These are phyloP conservation scores for Pyricularia sp. DNA, from an alignment of 2,329 filamentous ascomycete genomes.

Conservation along the genomic window DNA sequence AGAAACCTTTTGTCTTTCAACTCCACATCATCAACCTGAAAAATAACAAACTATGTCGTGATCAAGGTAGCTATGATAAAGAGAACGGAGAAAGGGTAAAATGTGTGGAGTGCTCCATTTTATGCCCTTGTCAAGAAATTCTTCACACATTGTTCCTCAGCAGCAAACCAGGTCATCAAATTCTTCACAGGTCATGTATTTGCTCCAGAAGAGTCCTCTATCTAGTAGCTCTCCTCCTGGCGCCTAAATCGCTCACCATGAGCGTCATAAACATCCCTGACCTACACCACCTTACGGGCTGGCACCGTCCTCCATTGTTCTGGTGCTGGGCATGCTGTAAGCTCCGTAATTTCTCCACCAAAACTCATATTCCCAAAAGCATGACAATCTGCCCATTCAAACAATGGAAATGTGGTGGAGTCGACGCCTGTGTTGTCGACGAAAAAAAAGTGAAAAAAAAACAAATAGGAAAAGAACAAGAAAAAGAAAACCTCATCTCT, in stretches of 20 bases:
- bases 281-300: background rate
- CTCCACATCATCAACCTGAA: too few species aligned
- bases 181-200: background rate
- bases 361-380: background rate
- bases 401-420: background rate
- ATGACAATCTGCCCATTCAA: background rate
- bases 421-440: background rate
- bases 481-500: background rate
- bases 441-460: background rate
- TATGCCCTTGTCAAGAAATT: background rate
- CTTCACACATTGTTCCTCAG: background rate
- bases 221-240: background rate
- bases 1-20: too few species aligned
- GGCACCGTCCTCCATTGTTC: background rate
- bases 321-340: background rate
- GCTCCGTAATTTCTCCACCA: background rate
- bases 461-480: background rate
- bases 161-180: background rate
- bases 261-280: background rate
- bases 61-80: background rate
- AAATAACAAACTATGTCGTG: too few species aligned
- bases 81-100: background rate
- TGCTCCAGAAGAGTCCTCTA: background rate
- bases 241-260: background rate
- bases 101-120: background rate